These are phyloP conservation scores for Leccinum subgranulosum DNA, from an alignment of 768 basidiomycete species.

Conservation along the genomic window DNA sequence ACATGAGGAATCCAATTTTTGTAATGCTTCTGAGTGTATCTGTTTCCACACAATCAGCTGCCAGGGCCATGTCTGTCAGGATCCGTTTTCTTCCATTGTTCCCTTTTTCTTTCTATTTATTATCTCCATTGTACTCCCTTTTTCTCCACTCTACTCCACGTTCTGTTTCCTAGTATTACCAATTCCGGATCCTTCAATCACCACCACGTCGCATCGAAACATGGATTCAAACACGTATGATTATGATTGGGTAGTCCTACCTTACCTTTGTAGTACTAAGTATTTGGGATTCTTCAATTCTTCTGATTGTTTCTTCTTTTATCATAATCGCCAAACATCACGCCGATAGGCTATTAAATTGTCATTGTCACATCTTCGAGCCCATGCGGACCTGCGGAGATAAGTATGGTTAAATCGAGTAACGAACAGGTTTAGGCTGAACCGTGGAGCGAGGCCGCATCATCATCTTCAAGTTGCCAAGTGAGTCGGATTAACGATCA, in stretches of 20 bases:
- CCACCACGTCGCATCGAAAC: background rate
- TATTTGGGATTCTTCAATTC: background rate
- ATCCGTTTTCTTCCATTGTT: background rate
- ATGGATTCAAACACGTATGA: background rate
- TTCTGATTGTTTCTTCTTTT: background rate
- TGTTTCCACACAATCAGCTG: background rate
- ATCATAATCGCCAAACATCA: background rate
- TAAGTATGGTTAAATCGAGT: background rate
- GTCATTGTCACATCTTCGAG: background rate
- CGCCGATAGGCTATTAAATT: background rate
- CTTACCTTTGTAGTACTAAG: background rate
- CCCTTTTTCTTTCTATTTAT: background rate
- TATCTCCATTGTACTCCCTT: background rate
- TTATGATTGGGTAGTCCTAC: background rate
- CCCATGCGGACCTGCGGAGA: background rate
- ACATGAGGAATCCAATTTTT: background rate
- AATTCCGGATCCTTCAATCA: background rate
- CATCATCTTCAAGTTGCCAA: too few relatives aligned
- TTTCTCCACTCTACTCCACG: background rate
- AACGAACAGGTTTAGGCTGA: background rate
- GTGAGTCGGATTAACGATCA: background rate
- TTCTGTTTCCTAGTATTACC: background rate
- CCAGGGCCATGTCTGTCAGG: background rate
- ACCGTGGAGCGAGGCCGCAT: background rate
- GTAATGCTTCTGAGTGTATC: background rate